Percentiles rank a stretch among this genome's conserved stretches.
Evolutionary conservation across 371 early-diverging fungal species (phyloP).

Genomic region (Lichtheimia ramosa): DNA sequence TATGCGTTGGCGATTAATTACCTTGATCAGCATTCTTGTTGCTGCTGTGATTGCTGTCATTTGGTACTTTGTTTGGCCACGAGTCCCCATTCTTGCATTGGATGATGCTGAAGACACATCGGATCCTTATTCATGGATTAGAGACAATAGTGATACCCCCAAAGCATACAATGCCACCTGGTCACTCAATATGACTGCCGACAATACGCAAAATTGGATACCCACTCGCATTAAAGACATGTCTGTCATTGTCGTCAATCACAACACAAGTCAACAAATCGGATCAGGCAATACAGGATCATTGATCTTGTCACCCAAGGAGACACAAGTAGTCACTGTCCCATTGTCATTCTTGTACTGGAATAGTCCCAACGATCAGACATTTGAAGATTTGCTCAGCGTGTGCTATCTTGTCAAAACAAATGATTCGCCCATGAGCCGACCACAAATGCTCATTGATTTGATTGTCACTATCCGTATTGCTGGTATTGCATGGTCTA

Average conservation of each 20-base stretch:
- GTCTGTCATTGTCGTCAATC: constrained; percentile 15
- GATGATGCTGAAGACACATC: constrained; percentile 18
- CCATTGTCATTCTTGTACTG: constrained; percentile 18
- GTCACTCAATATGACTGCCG: constrained; percentile 19
- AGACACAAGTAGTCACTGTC: constrained; percentile 2
- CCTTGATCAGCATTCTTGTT: constrained; percentile 20
- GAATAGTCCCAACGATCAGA: constrained; percentile 25
- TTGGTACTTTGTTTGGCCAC: constrained; percentile 49
- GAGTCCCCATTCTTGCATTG: constrained; percentile 23
- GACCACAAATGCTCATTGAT: constrained; percentile 24
- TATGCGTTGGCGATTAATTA: constrained; percentile 15
- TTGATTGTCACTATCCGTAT: constrained; percentile 28
- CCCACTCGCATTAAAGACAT: constrained; percentile 22
- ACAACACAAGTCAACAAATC: constrained; percentile 11
- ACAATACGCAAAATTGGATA: constrained; percentile 24
- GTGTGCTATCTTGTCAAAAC: constrained; percentile 34
- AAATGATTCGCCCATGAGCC: constrained; percentile 14
- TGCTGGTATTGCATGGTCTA: constrained; percentile 36
- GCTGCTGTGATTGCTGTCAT: constrained; percentile 22
- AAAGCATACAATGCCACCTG: constrained; percentile 14
- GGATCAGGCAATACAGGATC: constrained; percentile 17
- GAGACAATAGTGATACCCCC: constrained; percentile 9
- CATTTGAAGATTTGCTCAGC: constrained; percentile 34
- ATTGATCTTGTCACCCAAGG: constrained; percentile 6
- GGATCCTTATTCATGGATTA: constrained; percentile 8